Base-by-base conservation (phyloP, 2,329 filamentous ascomycete species). In the Rhynchosporium secalis region DNA sequence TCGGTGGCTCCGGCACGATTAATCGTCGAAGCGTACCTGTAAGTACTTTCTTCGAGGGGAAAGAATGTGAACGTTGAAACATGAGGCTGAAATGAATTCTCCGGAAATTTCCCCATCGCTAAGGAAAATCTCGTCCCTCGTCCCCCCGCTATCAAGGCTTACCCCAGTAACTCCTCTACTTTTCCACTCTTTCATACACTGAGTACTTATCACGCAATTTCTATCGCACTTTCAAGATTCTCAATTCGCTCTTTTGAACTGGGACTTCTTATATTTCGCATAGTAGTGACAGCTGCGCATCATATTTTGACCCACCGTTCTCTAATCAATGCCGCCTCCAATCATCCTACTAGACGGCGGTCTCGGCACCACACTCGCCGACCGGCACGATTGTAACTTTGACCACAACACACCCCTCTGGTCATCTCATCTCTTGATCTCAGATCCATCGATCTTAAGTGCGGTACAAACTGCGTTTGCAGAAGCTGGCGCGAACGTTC, bases 391-490 rank as follows among this genome's bases (percentile, higher is more conserved):
- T 60, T 70, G 83, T 63, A 76, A 72, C 13, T 90, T 89, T 72
- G 75, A 76, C 57, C 71, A 76, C 43, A 76, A 75, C 10, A 83
- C 79, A 8, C 87, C 87, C 0, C 80, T 90, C 45, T 90, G 87
- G 87, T 88, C 87, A 0, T 86, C 86, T 0, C 82, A 89, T 69
- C 78, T 89, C 5, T 79, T 90, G n/a, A 70, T 88, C 58, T 77
- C 80, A 66, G 28, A 45, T 13, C 5, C 38, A 3, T 45, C 33
- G 0, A 68, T 63, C 0, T 61, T 73, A 0, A 41, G 54, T 0
- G 10, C n/a, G 1, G 64, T 61, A 1, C 72, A 74, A 31, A 62
- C 49, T 2, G 45, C 56, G 0, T 74, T 73, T 46, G 79, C 78
- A 2, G 67, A 76, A 7, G 80, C 83, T 1, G 86, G 84, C 41